Evolutionary conservation across 371 early-diverging fungal genomes (phyloP).

Genomic region (Mortierella sp.): DNA sequence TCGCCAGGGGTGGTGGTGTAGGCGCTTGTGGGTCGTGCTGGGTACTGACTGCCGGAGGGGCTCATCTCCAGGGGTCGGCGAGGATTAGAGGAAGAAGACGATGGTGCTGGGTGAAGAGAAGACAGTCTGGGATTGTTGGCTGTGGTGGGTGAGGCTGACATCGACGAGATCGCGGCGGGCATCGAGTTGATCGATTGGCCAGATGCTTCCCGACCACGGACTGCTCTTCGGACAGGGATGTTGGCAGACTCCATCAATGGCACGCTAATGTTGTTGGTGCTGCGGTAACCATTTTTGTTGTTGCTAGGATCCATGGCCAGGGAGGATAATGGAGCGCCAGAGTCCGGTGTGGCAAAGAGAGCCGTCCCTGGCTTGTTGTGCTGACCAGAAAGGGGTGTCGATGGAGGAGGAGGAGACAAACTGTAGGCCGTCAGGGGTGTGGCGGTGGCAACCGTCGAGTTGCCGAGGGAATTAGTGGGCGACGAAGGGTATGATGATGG

Average conservation of each 20-base stretch:
- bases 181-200: slow-evolving; percentile 33
- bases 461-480: slow-evolving; percentile 18
- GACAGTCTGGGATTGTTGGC: slow-evolving; percentile 1
- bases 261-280: neutral
- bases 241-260: slow-evolving; percentile 21
- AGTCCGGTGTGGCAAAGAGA: slow-evolving; percentile 21
- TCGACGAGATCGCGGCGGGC: slow-evolving; percentile 25
- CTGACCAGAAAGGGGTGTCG: neutral
- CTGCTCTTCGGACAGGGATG: slow-evolving; percentile 28
- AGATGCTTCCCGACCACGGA: slow-evolving; percentile 40
- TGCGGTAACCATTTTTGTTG: neutral
- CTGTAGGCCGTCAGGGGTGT: slow-evolving; percentile 14
- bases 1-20: slow-evolving; percentile 12
- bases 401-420: slow-evolving; percentile 10
- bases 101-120: neutral
- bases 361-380: neutral
- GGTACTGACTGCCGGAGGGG: neutral
- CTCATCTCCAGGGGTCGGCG: neutral
- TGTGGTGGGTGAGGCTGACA: neutral
- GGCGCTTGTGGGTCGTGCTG: slow-evolving; percentile 15
- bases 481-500: slow-evolving; percentile 18
- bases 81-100: slow-evolving; percentile 8
- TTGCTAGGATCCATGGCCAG: neutral
- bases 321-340: slow-evolving; percentile 11
- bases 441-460: slow-evolving; percentile 18